Base-by-base conservation (phyloP, 108 stramenopile genomes). In the Skeletonema marinoi region DNA sequence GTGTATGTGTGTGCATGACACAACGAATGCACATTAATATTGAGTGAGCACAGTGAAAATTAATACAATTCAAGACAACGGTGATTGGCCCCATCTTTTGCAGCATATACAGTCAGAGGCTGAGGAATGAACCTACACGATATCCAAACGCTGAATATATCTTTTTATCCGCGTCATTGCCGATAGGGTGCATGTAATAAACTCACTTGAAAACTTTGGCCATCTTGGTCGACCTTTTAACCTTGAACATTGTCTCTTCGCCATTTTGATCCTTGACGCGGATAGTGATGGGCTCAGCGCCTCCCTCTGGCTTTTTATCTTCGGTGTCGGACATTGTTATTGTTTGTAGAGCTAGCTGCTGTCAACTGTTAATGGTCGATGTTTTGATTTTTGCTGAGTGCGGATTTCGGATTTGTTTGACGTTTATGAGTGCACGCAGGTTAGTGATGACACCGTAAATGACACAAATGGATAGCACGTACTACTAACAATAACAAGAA, bases 191-290 rank as follows among this genome's bases (percentile, higher is more conserved):
- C 32, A 38, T 38, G 35, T 39, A 21, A 35, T 35, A 2, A 33
- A 39, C 63, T 35, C 25, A 64, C 63, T 35, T 64, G 63, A 74
- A 65, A 19, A 77, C 46, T 6, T 89, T 90, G 75, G 75, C 69
- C 87, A 90, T 88, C 62, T 81, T 79, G 9, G 90, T 90, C 13
- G 65, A 78, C 65, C 61, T 87, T 75, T 90, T 93, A 32, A 93
- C 83, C 81, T 90, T 93, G 88, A 90, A 93, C 70, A 81, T 78
- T 1, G 86, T 89, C 74, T 88, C 87, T 32, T 89, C 88, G 31
- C 89, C 89, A 65, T 63, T 64, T 66, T 85, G 85, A 70, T 85
- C 85, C 48, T 78, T 77, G 12, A 85, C 85, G n/a, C 71, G 77
- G 36, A 85, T 76, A 32, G 85, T 85, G 56, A 85, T 65, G 33